Evolutionary conservation across 2,329 filamentous ascomycete species (phyloP).

Genomic region (Cryphonectria naterciae): DNA sequence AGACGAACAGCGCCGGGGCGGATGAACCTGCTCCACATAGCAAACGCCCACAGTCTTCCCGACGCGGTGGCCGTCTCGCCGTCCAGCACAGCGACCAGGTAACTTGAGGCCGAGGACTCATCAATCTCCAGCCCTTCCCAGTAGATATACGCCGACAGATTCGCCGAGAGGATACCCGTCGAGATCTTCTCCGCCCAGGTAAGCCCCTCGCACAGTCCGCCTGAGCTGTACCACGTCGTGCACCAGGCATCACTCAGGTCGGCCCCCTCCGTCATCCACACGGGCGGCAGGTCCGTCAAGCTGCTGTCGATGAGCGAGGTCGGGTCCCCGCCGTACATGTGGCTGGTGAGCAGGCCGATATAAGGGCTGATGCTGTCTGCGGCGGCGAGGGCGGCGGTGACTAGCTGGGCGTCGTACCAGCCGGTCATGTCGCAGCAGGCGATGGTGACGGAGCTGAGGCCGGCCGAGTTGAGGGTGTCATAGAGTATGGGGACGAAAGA

Average conservation of each 20-base stretch:
- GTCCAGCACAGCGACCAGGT: conserved; percentile 31
- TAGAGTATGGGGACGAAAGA: conserved; percentile 55
- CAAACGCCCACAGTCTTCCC: conserved; percentile 38
- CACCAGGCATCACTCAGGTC: conserved; percentile 46
- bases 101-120: conserved; percentile 28
- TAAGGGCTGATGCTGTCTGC: conserved; percentile 27
- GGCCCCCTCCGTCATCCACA: conserved; percentile 53
- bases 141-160: conserved; percentile 52
- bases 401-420: conserved; percentile 39
- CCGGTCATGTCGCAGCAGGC: conserved; percentile 46
- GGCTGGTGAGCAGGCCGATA: conserved; percentile 43
- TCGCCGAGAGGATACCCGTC: conserved; percentile 46
- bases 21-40: conserved; percentile 38
- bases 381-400: conserved; percentile 17
- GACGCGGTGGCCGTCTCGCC: conserved; percentile 32
- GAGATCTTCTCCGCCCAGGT: conserved; percentile 53
- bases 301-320: conserved; percentile 44
- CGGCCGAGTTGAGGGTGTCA: conserved; percentile 41
- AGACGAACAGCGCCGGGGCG: conserved; percentile 38
- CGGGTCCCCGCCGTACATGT: conserved; percentile 47
- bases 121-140: conserved; percentile 43
- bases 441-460: conserved; percentile 40
- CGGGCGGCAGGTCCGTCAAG: conserved; percentile 36
- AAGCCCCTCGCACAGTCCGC: conserved; percentile 48
- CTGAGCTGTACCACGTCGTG: conserved; percentile 47